Evolutionary conservation across 192 early-diverging fungal genomes (phyloP).

Genomic region (Mortierella antarctica): DNA sequence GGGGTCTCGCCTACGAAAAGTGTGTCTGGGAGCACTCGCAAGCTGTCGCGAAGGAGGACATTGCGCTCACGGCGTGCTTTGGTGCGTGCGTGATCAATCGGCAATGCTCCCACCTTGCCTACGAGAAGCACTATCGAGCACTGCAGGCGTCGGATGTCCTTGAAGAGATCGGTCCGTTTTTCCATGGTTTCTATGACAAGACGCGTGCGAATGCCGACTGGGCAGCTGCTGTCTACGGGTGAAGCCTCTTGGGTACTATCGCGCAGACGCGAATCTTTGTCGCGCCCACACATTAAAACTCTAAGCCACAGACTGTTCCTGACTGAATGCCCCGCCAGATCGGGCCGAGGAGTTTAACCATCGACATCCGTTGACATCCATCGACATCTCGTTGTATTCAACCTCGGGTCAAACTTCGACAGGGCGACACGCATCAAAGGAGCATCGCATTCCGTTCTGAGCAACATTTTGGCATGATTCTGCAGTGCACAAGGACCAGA

Average conservation of each 20-base stretch:
- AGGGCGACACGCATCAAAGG: too few relatives aligned
- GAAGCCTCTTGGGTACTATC: not conserved
- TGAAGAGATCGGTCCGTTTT: conserved; percentile 63
- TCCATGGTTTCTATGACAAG: conserved; percentile 28
- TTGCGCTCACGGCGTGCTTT: conserved; percentile 73
- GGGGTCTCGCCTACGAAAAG: conserved; percentile 77
- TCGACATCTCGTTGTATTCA: too few relatives aligned
- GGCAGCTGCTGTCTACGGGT: conserved; percentile 23
- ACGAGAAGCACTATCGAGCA: conserved; percentile 66
- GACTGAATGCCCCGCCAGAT: not conserved
- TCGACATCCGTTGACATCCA: too few relatives aligned
- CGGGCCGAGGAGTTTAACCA: not conserved
- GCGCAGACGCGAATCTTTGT: too few relatives aligned
- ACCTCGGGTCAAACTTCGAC: too few relatives aligned
- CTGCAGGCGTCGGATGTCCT: conserved; percentile 74
- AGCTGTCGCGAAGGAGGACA: conserved; percentile 12
- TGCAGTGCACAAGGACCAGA: conserved; percentile 27
- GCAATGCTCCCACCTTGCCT: conserved; percentile 66
- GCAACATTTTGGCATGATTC: conserved; percentile 5
- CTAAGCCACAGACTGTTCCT: too few relatives aligned
- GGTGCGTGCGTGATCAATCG: conserved; percentile 69
- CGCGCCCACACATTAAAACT: too few relatives aligned
- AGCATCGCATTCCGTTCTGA: too few relatives aligned
- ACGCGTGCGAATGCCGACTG: conserved; percentile 18
- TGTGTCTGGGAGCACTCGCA: conserved; percentile 66